Conservation (phyloP, 768 basidiomycete genomes). For the Auricularia sp. region DNA sequence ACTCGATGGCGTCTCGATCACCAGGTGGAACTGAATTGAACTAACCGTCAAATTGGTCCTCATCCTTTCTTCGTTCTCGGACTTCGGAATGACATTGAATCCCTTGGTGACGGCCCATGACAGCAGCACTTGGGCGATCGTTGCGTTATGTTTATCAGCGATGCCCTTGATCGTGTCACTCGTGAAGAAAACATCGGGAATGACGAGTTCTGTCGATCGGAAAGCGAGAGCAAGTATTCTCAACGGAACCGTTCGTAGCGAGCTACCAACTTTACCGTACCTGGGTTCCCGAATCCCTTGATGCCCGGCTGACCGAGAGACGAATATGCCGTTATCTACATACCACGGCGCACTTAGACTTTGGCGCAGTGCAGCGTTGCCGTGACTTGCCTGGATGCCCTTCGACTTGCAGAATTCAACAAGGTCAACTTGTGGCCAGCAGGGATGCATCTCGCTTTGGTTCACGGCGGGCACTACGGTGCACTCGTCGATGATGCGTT, state of each 20-base stretch:
- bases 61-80: background rate
- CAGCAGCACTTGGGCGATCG: background rate
- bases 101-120: background rate
- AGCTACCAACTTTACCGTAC: background rate
- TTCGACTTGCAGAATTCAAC: constrained; percentile 48
- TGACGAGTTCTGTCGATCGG: background rate
- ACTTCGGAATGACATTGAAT: background rate
- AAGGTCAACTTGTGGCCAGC: constrained; percentile 47
- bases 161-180: background rate
- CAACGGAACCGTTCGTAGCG: too few species aligned
- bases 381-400: constrained; percentile 38
- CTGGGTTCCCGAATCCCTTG: background rate
- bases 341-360: too few species aligned
- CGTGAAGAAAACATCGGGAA: background rate
- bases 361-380: too few species aligned
- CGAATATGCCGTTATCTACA: constrained; percentile 57
- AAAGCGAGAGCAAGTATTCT: too few species aligned
- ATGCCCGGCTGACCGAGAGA: constrained; percentile 38
- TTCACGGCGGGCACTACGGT: constrained; percentile 49
- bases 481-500: constrained; percentile 26
- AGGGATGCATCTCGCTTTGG: constrained; percentile 72
- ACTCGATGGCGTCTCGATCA: too few species aligned
- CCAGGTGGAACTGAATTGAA: background rate
- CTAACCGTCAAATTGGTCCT: background rate
- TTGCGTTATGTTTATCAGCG: background rate